A percentile compares a stretch with the other conserved stretches of the same genome.
Evolutionary conservation across 78 protist genomes (phyloP).

Genomic region (Neovahlkampfia damariscottae): DNA sequence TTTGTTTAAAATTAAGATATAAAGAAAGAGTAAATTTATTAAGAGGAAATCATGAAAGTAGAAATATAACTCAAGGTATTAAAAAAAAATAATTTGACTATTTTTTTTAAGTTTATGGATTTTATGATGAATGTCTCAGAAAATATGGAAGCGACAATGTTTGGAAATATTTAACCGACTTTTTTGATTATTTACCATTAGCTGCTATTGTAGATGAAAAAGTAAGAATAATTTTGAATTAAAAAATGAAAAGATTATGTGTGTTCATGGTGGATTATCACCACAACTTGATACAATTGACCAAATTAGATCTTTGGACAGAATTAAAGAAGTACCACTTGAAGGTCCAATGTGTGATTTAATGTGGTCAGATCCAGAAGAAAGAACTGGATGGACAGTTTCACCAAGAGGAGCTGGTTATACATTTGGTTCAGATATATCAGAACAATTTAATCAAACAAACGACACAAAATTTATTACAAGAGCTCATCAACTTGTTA

Average conservation of each 20-base stretch:
- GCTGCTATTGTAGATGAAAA: slow-evolving; percentile 83
- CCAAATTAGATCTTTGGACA: slow-evolving; percentile 27
- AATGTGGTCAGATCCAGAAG: slow-evolving; percentile 61
- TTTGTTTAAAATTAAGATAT: slow-evolving; percentile 91
- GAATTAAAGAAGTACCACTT: slow-evolving; percentile 43
- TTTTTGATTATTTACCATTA: slow-evolving; percentile 93
- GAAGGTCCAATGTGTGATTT: slow-evolving; percentile 72
- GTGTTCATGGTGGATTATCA: slow-evolving; percentile 96
- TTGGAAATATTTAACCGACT: slow-evolving; percentile 95
- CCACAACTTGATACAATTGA: slow-evolving; percentile 30
- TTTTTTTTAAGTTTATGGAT: slow-evolving; percentile 99
- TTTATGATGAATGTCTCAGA: slow-evolving; percentile 97
- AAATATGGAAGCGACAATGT: slow-evolving; percentile 94
- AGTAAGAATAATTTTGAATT: no score
- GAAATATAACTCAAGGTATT: slow-evolving; percentile 92
- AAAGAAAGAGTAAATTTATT: slow-evolving; percentile 89
- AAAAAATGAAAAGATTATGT: slow-evolving; percentile 61
- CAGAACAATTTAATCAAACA: slow-evolving; percentile 16
- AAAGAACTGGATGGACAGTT: slow-evolving; percentile 8
- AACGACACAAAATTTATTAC: slow-evolving; percentile 36
- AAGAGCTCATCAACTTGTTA: slow-evolving; percentile 56
- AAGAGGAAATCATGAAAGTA: slow-evolving; percentile 98
- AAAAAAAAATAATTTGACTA: neutral
- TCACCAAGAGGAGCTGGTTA: slow-evolving; percentile 39
- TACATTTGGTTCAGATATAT: slow-evolving; percentile 37